Evolutionary conservation across 2,329 filamentous ascomycete genomes (phyloP).

Genomic region (Neonectria faginata): DNA sequence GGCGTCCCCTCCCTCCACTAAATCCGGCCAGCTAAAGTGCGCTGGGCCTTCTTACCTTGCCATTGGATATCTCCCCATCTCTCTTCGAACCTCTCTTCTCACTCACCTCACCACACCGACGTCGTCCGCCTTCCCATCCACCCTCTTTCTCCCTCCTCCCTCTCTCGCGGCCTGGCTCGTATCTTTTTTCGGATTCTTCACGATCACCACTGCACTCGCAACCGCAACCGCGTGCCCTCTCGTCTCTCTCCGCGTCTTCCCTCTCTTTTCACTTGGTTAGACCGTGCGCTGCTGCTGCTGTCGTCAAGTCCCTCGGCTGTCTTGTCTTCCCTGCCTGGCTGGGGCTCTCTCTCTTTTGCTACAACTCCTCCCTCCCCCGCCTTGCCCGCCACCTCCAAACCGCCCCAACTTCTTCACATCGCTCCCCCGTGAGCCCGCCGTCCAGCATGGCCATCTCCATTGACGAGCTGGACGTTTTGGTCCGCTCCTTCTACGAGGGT

Average conservation of each 20-base stretch:
- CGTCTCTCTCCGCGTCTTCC: constrained; percentile 10
- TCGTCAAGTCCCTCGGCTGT: constrained; percentile 33
- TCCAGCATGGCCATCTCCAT: constrained; percentile 77
- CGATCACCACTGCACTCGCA: constrained; percentile 5
- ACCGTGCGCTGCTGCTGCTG: constrained; percentile 36
- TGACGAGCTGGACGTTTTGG: constrained; percentile 94
- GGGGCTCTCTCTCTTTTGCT: constrained; percentile 44
- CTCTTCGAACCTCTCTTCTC: constrained; percentile 41
- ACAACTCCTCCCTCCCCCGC: constrained; percentile 45
- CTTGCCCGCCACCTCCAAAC: constrained; percentile 44
- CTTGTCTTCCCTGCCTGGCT: constrained; percentile 39
- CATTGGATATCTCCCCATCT: constrained; percentile 31
- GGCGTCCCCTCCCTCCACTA: constrained; percentile 16
- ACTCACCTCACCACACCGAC: constrained; percentile 45
- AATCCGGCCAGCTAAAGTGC: constrained; percentile 20
- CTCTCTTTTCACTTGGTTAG: constrained; percentile 24
- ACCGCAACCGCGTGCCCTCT: constrained; percentile 7
- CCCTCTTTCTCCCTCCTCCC: constrained; percentile 30
- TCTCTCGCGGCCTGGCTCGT: constrained; percentile 25
- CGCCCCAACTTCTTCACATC: constrained; percentile 41
- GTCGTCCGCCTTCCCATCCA: constrained; percentile 42
- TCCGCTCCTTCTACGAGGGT: constrained; percentile 97
- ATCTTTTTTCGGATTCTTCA: constrained; percentile 25
- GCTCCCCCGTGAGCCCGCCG: constrained; percentile 44
- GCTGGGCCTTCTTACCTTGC: constrained; percentile 28